These are phyloP conservation scores for Ustilago loliicola DNA, from an alignment of 1,284 basidiomycete species.

Conservation along the genomic window DNA sequence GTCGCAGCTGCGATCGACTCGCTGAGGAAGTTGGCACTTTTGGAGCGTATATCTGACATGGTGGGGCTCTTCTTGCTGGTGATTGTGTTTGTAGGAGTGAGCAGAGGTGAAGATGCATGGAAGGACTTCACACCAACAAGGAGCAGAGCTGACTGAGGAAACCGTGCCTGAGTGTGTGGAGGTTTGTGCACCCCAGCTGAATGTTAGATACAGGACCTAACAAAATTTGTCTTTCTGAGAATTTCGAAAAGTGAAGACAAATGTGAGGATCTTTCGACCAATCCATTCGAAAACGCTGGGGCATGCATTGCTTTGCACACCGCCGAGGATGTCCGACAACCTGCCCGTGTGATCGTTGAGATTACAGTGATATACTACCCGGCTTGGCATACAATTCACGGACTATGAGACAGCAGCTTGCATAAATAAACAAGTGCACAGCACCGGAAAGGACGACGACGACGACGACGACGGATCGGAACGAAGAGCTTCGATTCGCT, in stretches of 20 bases:
- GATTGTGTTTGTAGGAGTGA: background rate
- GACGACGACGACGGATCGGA: background rate
- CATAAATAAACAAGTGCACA: background rate
- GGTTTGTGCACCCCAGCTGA: background rate
- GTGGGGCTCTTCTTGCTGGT: background rate
- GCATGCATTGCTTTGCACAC: background rate
- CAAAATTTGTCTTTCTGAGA: too few species aligned
- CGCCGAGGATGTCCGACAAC: background rate
- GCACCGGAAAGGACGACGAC: background rate
- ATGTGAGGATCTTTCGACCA: background rate
- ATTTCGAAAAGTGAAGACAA: too few species aligned
- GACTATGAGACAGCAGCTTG: too few species aligned
- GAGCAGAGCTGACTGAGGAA: conserved; percentile 30
- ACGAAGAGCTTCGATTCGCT: background rate
- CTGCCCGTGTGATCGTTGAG: background rate
- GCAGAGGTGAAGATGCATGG: background rate
- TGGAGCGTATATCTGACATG: conserved; percentile 46
- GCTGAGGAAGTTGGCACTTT: conserved; percentile 36
- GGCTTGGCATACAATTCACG: too few species aligned
- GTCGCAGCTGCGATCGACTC: conserved; percentile 38
- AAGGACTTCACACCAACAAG: background rate
- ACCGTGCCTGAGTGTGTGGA: conserved; percentile 28
- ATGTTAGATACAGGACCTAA: too few species aligned
- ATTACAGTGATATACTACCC: too few species aligned
- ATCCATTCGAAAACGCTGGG: background rate